Evolutionary conservation across 108 stramenopile species (phyloP), one percentile per base, ranked within the genome.

Genomic region (Fistulifera pelliculosa): DNA sequence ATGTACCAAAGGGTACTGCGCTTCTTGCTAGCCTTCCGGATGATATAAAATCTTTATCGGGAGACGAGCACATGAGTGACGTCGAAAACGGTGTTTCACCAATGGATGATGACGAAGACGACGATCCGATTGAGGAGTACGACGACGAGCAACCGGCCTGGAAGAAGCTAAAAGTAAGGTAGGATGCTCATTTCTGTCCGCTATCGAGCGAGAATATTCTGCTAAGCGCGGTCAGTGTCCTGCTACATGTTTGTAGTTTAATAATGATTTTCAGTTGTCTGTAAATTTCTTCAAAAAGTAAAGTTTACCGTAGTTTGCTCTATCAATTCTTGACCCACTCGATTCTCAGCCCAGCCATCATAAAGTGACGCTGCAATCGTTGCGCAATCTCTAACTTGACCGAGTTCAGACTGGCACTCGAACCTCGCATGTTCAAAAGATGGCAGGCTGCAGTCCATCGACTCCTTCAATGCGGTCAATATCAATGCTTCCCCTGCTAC

Each of bases 371-470:
- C 79, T 94, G 92, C 47, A 98, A 62, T 40, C 97, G 68, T 69
- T 96, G 94, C 14, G 90, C 85, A 59, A 98, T 98, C 71, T 98
- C 97, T 55, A 94, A 65, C 63, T 94, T 95, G 58, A 98, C 95
- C 24, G 85, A 87, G 43, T 82, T 74, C 56, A 98, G 76, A 23
- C 75, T 80, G 10, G 93, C 81, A 48, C 78, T 80, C 16, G 71
- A 60, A 25, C 97, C 97, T 49, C 75, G 65, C 93, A 98, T 94
- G 55, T 95, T 77, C 47, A 98, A 74, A 62, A 75, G 45, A 98
- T 75, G 7, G 71, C 66, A 15, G 95, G 94, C 62, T 95, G 92
- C 14, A 85, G 28, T 24, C 89, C 76, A 18, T 77, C 86, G 22
- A 68, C 81, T n/a, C 87, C 90, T 16, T 72, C 70, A 54, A 96